These are phyloP conservation scores for Ophiostoma fasciatum DNA, from an alignment of 2,329 filamentous ascomycete genomes.

Conservation along the genomic window DNA sequence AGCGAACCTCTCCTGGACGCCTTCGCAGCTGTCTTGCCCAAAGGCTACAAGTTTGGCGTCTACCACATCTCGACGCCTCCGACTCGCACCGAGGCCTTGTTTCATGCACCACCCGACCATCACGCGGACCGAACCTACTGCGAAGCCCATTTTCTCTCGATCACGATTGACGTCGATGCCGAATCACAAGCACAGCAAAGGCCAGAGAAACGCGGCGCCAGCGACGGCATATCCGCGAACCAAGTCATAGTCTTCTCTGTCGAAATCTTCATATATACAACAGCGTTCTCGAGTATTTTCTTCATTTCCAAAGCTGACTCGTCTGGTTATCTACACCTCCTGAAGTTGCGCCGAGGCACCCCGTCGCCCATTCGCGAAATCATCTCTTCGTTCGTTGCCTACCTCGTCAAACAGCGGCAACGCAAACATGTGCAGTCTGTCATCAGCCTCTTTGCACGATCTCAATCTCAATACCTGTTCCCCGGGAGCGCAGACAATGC, in stretches of 20 bases:
- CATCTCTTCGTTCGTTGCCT: conserved; percentile 59
- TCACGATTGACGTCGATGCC: conserved; percentile 28
- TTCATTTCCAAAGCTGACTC: conserved; percentile 98
- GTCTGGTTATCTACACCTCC: conserved; percentile 65
- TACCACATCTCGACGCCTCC: conserved; percentile 84
- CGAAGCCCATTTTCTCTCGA: conserved; percentile 62
- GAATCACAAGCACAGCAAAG: background rate
- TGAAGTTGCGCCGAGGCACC: conserved; percentile 45
- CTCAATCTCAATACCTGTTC: conserved; percentile 90
- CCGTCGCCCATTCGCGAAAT: conserved; percentile 62
- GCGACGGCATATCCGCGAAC: no score
- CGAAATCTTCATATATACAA: conserved; percentile 79
- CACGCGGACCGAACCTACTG: conserved; percentile 66
- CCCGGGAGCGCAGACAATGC: conserved; percentile 76
- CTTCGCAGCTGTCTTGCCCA: conserved; percentile 37
- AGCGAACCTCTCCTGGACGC: conserved; percentile 24
- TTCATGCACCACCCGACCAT: conserved; percentile 58
- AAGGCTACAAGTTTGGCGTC: conserved; percentile 45
- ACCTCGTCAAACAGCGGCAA: conserved; percentile 53
- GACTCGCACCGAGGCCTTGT: conserved; percentile 58
- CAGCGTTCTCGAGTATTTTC: conserved; percentile 63
- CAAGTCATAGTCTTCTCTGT: conserved; percentile 65
- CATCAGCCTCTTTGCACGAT: conserved; percentile 79
- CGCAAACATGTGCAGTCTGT: conserved; percentile 54
- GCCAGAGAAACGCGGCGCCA: background rate